Base-by-base conservation (phyloP, 805 yeast species). In the Komagataella pastoris region DNA sequence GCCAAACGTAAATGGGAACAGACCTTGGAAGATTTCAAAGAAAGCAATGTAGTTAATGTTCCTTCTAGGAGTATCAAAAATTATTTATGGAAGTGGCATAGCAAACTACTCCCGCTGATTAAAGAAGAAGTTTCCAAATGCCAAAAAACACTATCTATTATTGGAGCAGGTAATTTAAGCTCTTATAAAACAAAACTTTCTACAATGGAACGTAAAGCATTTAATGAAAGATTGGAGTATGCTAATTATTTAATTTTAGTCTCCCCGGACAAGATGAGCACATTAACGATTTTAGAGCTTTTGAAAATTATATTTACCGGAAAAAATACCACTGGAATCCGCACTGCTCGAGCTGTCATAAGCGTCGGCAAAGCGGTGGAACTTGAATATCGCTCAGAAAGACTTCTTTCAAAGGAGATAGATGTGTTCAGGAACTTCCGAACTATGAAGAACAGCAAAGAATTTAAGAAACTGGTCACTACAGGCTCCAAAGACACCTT, bases 1-100 rank as follows among this genome's bases (percentile, higher is more conserved):
- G 95, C 98, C 0, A 80, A 78, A 55, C 88, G 83, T 59, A 84
- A 86, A 64, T 91, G 99, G 99, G 83, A 80, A 62, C 83, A 81
- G 57, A 90, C 83, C 56, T 84, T 78, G 58, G 95, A 88, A 58
- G 80, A 77, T 51, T 73, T 80, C 60, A 71, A 72, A 53, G 73
- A 83, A 56, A 88, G 88, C 19, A 79, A 74, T 10, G 52, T 65
- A 24, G 61, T 77, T 51, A 17, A 17, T 17, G 65, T 80, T 44
- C 40, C 40, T 30, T 76, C 79, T 48, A 77, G 79, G 53, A 75
- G 79, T 10, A 69, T 90, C 45, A 89, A 88, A 53, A 82, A 81
- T 1, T 81, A 81, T 57, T 68, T 93, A 45, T 93, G 88, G 79
- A 77, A 79, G 54, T 93, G 99, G 99, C 83, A 84, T 57, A 74